Evolutionary conservation across 768 basidiomycete species (phyloP).

Genomic region (Coprinellus aureogranulatus): DNA sequence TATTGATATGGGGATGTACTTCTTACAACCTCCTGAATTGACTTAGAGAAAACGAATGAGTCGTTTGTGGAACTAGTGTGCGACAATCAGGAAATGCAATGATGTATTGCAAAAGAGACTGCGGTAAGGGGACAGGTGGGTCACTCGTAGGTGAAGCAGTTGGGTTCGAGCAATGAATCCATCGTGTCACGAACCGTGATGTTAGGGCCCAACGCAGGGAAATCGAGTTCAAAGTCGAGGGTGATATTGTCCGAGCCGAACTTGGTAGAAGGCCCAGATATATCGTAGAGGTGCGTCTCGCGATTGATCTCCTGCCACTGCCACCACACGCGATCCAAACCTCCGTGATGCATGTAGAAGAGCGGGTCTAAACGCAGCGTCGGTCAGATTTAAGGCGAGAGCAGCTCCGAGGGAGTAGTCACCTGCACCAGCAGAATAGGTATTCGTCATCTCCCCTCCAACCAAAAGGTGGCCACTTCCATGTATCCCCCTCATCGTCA

Average conservation of each 20-base stretch:
- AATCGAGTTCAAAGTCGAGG: conserved; percentile 2
- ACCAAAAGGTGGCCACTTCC: background rate
- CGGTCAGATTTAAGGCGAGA: background rate
- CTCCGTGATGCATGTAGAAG: background rate
- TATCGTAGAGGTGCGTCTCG: background rate
- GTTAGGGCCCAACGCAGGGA: conserved; percentile 2
- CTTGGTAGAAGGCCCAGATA: background rate
- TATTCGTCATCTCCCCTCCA: conserved; percentile 9
- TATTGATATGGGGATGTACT: no score
- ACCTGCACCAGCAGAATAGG: conserved; percentile 5
- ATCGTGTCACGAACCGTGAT: conserved; percentile 4
- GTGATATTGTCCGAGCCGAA: background rate
- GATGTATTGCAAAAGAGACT: no score
- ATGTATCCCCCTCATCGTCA: background rate
- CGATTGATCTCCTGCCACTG: background rate
- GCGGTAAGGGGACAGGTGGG: no score
- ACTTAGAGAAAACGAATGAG: no score
- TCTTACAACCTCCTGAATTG: no score
- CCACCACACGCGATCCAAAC: background rate
- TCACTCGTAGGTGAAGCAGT: conserved; percentile 4
- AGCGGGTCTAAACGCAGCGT: background rate
- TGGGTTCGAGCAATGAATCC: background rate
- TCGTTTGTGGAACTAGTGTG: no score
- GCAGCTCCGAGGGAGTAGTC: background rate
- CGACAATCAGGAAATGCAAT: no score